Base-by-base conservation (phyloP, 2,329 filamentous ascomycete genomes). In the Venturia pyrina region DNA sequence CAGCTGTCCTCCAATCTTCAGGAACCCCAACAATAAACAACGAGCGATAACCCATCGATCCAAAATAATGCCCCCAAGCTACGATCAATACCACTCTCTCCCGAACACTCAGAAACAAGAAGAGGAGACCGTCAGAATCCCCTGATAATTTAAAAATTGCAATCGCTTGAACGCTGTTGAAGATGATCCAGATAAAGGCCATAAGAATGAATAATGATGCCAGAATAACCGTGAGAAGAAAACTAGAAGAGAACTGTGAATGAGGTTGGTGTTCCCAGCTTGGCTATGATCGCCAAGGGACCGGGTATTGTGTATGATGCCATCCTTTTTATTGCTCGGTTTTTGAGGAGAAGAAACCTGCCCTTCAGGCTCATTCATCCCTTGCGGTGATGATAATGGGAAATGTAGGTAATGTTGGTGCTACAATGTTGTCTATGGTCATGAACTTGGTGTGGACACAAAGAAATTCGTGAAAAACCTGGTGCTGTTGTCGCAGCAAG, bases 361-460 rank as follows among this genome's bases (percentile, higher is more conserved):
- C 8, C 5, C 32, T n/a, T 13, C 17, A n/a, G 32, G 53, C 7
- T 37, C 48, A 28, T 53, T 53, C 5, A 34, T 59, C 32, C 53
- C 53, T 37, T 59, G 53, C 53, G 53, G 53, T 59, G 53, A 37
- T 59, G 53, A 34, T 21, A n/a, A 37, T 59, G 15, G 48, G 21
- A 56, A 19, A 15, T 56, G 50, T 32, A 6, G 50, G 50, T 32
- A 56, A 28, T 28, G 53, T 32, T 37, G 28, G 53, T 59, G 53
- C 53, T 59, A 59, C 53, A 40, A 59, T 59, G 19, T 34, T 59
- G 53, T 59, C 53, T 59, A 59, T 59, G 32, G 53, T 59, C 53
- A 37, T 59, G 53, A 59, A 37, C 2, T 59, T 59, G 48, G 8
- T 28, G 48, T 28, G 21, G 53, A 59, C 53, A 40, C 53, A 59